A percentile compares a stretch with the other conserved stretches of the same genome.
Evolutionary conservation across 1,139 yeast genomes (phyloP).

Genomic region (Nadsonia commutata): DNA sequence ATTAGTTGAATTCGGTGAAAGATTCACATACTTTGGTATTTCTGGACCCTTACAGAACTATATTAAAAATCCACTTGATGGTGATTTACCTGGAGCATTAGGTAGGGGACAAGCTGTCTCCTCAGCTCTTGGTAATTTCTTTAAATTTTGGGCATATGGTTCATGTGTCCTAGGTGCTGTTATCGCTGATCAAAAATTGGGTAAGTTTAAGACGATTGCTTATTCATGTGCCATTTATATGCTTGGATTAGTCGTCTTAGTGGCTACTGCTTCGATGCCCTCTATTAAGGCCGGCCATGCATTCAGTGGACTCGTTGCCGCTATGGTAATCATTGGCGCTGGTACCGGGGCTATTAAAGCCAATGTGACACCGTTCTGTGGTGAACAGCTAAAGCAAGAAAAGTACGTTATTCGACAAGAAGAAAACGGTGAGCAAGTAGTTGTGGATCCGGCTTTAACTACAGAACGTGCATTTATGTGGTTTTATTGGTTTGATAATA

Average conservation of each 20-base stretch:
- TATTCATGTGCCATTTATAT: slow-evolving; percentile 41
- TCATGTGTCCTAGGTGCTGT: slow-evolving; percentile 62
- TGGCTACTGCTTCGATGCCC: slow-evolving; percentile 53
- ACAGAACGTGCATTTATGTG: slow-evolving; percentile 49
- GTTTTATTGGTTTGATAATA: slow-evolving; percentile 53
- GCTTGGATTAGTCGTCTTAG: slow-evolving; percentile 41
- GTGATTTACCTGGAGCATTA: slow-evolving; percentile 34
- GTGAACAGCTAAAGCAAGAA: slow-evolving; percentile 38
- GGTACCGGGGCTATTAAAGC: slow-evolving; percentile 69
- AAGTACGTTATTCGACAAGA: slow-evolving; percentile 3
- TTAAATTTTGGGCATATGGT: slow-evolving; percentile 62
- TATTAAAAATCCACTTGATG: slow-evolving; percentile 31
- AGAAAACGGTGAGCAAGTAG: slow-evolving; percentile 37
- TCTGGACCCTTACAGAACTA: slow-evolving; percentile 58
- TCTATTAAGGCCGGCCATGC: slow-evolving; percentile 32
- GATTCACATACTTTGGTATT: slow-evolving; percentile 62
- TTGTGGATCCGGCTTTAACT: slow-evolving; percentile 44
- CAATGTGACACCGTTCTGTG: slow-evolving; percentile 54
- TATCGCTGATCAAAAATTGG: slow-evolving; percentile 54
- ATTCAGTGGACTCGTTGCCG: slow-evolving; percentile 33
- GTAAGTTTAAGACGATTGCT: slow-evolving; percentile 49
- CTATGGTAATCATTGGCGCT: slow-evolving; percentile 46
- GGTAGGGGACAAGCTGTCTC: slow-evolving; percentile 45
- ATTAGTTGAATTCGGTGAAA: slow-evolving; percentile 57
- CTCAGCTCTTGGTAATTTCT: slow-evolving; percentile 51